Evolutionary conservation across 2,329 filamentous ascomycete species (phyloP), one percentile per base, ranked within the genome.

Genomic region (Aspergillus glaucus): DNA sequence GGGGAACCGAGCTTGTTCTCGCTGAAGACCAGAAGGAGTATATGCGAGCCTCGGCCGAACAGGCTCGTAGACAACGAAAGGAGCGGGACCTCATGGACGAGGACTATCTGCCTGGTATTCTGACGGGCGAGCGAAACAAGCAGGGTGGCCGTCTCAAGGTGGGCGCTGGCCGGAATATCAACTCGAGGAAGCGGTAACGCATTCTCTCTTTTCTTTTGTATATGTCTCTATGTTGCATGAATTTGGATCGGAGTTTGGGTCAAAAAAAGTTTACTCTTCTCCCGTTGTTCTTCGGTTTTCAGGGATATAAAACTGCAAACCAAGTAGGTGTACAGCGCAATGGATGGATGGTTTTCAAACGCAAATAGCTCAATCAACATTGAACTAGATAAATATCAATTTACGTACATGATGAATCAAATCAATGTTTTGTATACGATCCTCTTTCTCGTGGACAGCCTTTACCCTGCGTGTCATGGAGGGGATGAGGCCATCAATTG

Each of bases 11-110:
- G 32, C 73, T 98, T 55, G 88, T 98, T 47, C 73, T 98, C 8
- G 84, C 90, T 0, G 92, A 96, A 71, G 93, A 98, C 66, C 93
- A 98, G 75, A 96, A 95, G 74, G 93, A 98, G 74, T 97, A 87
- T 68, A 68, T 80, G 39, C 76, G 79, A 55, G 84, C 84, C 46
- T 67, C 80, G 14, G 79, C 78, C 3, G 79, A 84, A 57, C 80
- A 86, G 64, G 80, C 79, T 59, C 81, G 86, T 59, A 61, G 63
- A 37, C 61, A 61, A 41, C 75, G 74, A 46, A 85, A 84, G 62
- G 82, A 87, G 65, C 84, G 82, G 63, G 89, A 95, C 69, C 72
- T 95, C 49, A 94, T 97, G 92, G 92, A 97, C 64, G 85, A 94
- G 64, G 92, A 98, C 69, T 95, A 91, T 66, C 70, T 97, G 54